Base-by-base conservation (phyloP, 495 filamentous ascomycete genomes). In the Annulohypoxylon bovei region DNA sequence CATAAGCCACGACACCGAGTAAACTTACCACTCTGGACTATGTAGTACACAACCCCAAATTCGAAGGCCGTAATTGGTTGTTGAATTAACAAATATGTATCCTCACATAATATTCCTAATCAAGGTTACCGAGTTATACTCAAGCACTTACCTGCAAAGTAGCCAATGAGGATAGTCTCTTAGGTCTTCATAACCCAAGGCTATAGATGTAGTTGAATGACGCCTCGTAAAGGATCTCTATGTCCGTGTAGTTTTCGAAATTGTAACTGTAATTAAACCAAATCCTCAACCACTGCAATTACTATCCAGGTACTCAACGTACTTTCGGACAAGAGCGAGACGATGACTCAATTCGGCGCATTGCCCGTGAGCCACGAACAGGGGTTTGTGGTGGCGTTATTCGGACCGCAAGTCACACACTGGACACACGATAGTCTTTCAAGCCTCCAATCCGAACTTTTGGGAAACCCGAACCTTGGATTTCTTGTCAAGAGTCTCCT, bases 341-440 rank as follows among this genome's bases (percentile, higher is more conserved):
- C 47, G 47, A 52, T 52, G 47, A 52, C 47, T 28, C 9, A 25
- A 52, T 52, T 30, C 14, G 14, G 23, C 12, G 12, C 47, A 6
- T 52, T 25, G 23, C 12, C 47, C 14, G 12, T 1, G 7, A 25
- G 47, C 11, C 25, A 30, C 12, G 16, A 12, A 9, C 23, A 30
- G 20, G 47, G 30, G 23, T 52, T 52, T 7, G 47, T 52, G 52
- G 52, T 55, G 28, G 52, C 52, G 5, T 12, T 55, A 33, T 55
- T 55, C 18, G 52, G 52, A 20, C 52, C 52, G 8, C 52, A 55
- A 55, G 52, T 22, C 4, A 55, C 52, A 23, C 30, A 55, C 5
- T 55, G 52, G 52, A 55, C 52, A 55, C 16, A 37, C 3, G 52
- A 55, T 37, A 55, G 30, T 35, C 52, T 55, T 35, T 35, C 52